phyloP scores from a whole-genome alignment of 164 flowering plant genomes.

The Tetracentron sinense region DNA sequence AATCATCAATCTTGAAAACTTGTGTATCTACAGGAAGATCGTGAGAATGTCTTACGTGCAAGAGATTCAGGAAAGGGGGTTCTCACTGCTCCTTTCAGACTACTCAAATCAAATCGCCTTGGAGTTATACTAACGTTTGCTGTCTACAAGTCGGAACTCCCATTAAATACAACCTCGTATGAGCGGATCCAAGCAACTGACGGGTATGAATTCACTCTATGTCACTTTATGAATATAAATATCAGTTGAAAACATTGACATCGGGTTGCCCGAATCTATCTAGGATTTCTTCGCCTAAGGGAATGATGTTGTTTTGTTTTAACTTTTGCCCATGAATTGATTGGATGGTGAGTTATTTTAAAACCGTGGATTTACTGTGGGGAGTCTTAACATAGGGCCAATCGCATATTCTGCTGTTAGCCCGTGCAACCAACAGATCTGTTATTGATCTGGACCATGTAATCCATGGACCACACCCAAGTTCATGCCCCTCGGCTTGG shows the following conservation, averaged over 20 bases:
- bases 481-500: too few relatives aligned
- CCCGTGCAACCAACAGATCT: too few relatives aligned
- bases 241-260: background rate
- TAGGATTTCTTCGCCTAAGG: background rate
- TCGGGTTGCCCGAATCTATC: background rate
- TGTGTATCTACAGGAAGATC: conserved; percentile 66
- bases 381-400: too few relatives aligned
- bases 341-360: too few relatives aligned
- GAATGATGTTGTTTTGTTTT: too few relatives aligned
- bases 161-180: conserved; percentile 73
- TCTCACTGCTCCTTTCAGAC: conserved; percentile 82
- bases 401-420: too few relatives aligned
- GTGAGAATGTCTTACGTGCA: conserved; percentile 87
- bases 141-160: conserved; percentile 72
- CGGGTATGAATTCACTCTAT: conserved; percentile 47
- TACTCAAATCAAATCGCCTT: conserved; percentile 79
- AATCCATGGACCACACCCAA: too few relatives aligned
- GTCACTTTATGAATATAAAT: background rate
- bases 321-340: too few relatives aligned
- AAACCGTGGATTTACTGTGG: too few relatives aligned
- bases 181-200: conserved; percentile 72
- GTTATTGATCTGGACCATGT: too few relatives aligned
- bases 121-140: conserved; percentile 95
- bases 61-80: conserved; percentile 91
- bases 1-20: background rate